Evolutionary conservation across 2,329 filamentous ascomycete genomes (phyloP).

Genomic region (Annulohypoxylon truncatum): DNA sequence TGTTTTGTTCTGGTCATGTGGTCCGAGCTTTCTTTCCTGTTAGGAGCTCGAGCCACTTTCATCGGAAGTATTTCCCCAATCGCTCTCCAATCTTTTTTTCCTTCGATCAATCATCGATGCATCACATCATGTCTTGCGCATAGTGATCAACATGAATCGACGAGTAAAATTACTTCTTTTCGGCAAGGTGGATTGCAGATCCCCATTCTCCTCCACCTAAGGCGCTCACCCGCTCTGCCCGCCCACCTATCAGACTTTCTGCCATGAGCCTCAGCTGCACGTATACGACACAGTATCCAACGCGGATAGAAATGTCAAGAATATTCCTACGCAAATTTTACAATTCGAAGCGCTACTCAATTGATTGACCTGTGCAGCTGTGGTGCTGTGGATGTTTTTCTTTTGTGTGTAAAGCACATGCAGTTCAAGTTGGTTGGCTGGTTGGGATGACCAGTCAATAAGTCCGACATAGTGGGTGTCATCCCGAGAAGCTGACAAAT

Average conservation of each 20-base stretch:
- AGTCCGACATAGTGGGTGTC: slow-evolving; percentile 16
- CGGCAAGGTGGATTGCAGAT: slow-evolving; percentile 8
- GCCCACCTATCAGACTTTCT: slow-evolving; percentile 16
- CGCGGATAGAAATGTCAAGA: neutral
- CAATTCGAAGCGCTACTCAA: neutral
- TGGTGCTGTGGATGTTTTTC: neutral
- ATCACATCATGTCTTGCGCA: slow-evolving; percentile 23
- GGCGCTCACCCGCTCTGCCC: neutral
- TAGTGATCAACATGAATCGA: slow-evolving; percentile 14
- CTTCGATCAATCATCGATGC: neutral
- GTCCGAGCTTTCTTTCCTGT: neutral
- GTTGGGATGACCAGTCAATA: slow-evolving; percentile 7
- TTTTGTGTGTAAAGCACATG: neutral
- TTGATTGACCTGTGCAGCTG: neutral
- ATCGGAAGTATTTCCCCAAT: neutral
- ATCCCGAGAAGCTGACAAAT: slow-evolving; percentile 30
- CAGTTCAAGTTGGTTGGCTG: neutral
- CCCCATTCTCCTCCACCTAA: slow-evolving; percentile 8
- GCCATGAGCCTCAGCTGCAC: slow-evolving; percentile 24
- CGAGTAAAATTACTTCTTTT: slow-evolving; percentile 10
- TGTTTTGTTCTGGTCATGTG: neutral
- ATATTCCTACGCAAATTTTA: neutral
- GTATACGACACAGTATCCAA: neutral
- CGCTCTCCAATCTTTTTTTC: neutral
- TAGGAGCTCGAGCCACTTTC: neutral